These are phyloP conservation scores for Sherardia arvensis DNA, from an alignment of 257 asterid genomes.

Conservation along the genomic window DNA sequence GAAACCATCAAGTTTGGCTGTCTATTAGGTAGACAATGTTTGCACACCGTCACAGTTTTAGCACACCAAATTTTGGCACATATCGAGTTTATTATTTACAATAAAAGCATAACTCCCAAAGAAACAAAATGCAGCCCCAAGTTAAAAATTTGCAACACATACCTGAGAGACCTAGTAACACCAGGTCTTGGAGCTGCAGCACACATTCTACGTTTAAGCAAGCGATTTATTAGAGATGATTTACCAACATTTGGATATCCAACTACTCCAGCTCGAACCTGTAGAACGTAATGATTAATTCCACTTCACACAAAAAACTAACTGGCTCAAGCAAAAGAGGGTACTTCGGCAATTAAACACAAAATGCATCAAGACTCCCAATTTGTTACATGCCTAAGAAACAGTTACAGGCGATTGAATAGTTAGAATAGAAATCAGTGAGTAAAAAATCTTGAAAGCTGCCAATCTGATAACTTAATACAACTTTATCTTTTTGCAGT, in stretches of 20 bases:
- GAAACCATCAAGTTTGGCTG: neutral
- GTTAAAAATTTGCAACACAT: constrained; percentile 19
- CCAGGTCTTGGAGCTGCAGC: constrained; percentile 99
- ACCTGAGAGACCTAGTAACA: constrained; percentile 88
- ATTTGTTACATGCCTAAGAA: neutral
- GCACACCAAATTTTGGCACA: neutral
- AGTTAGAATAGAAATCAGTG: neutral
- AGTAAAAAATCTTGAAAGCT: neutral
- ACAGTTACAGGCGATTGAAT: neutral
- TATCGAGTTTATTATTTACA: neutral
- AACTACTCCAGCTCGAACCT: constrained; percentile 95
- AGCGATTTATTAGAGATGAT: constrained; percentile 88
- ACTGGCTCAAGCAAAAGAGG: neutral
- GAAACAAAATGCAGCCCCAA: neutral
- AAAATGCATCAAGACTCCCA: neutral
- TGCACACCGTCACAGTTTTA: neutral
- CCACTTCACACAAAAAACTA: constrained; percentile 7
- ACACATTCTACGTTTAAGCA: constrained; percentile 95
- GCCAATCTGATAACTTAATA: neutral
- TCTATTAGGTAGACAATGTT: neutral
- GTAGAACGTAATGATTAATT: constrained; percentile 16
- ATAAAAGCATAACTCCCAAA: neutral
- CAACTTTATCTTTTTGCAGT: neutral
- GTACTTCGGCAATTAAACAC: neutral
- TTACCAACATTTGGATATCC: constrained; percentile 98